Evolutionary conservation across 306 rosid species (phyloP), one percentile per base, ranked within the genome.

Genomic region (Chamaecrista fasciculata): DNA sequence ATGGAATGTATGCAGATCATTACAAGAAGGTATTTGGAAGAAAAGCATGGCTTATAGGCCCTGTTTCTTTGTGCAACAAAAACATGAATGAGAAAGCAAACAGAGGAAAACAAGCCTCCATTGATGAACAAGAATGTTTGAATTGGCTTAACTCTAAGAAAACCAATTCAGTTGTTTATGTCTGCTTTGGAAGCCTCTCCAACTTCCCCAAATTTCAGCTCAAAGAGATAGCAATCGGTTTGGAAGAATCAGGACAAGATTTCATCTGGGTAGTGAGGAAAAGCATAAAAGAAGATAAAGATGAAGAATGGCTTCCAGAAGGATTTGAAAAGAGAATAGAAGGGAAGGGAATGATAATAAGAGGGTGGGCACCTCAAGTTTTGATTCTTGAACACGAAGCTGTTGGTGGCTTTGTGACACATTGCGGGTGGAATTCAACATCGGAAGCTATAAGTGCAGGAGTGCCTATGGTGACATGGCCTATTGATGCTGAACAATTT

Each of bases 21-120:
- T 86, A 81, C 18, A 75, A 67, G 15, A 80, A 77, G 0, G 67
- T 31, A 8, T 71, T 79, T 6, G 86, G 93, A n/a, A 62, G 80
- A 42, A 86, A 49, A 59, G 83, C 87, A 0, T 89, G 93, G 96
- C 84, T 69, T 28, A 68, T 86, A 10, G 93, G 93, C 1, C 92
- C 86, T 0, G 71, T 89, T 36, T 81, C 82, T 2, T 33, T 79
- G 10, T 73, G 79, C 56, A 81, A 74, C 0, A 72, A 72, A 40
- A 74, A 83, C 10, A 40, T 6, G 0, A 73, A 73, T 20, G 86
- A 81, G 0, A 83, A 82, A 37, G 80, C 69, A 33, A 10, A 3
- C 0, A 84, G 84, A 60, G 89, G 84, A 62, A 70, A 20, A 3
- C 75, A 71, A 82, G 69, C 75, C 8, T 52, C 79, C 2, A 79